Evolutionary conservation across 305 asterid genomes (phyloP), one percentile per base, ranked within the genome.

Genomic region (Ruellia speciosa): DNA sequence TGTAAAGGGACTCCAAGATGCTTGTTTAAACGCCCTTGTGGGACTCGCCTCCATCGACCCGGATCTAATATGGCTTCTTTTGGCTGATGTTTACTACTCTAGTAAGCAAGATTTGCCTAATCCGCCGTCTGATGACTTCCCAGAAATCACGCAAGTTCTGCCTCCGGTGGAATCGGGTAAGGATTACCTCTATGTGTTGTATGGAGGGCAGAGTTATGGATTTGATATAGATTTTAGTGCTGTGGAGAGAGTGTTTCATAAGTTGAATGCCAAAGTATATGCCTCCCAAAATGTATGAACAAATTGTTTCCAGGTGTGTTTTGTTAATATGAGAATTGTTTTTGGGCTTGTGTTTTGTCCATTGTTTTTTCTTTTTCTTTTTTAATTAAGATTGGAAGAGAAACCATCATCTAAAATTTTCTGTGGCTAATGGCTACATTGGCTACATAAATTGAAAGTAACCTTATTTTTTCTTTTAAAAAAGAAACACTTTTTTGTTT

Each of bases 21-120:
- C 96, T 52, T 84, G 93, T 19, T 64, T 59, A 12, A 72, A 81
- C 11, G 95, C 94, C 56, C 93, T 92, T 9, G 69, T 35, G 10
- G 95, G 94, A 63, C 85, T 92, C 4, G 84, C 94, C 3, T 70
- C 80, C 5, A 50, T 88, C 15, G 95, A 92, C 73, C 81, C 96
- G 16, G 99, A 92, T 72, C 87, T 88, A 46, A 71, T 88, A 62
- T 92, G 99, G 99, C 79, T 92, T 59, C 96, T 92, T 52, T 45
- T 88, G 18, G 92, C 94, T 31, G 99, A 92, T 70, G 90, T 92
- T 56, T 81, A 92, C 75, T 92, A 84, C 77, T 82, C 95, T 14
- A 73, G 67, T 63, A 79, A 63, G 74, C 72, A 55, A 48, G 79
- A 72, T 18, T 28, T 37, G 43, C 84, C 79, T 39, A 16, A 43